Evolutionary conservation across 176 grass and related monocot species (phyloP), one percentile per base, ranked within the genome.

Genomic region (Alloteropsis semialata): DNA sequence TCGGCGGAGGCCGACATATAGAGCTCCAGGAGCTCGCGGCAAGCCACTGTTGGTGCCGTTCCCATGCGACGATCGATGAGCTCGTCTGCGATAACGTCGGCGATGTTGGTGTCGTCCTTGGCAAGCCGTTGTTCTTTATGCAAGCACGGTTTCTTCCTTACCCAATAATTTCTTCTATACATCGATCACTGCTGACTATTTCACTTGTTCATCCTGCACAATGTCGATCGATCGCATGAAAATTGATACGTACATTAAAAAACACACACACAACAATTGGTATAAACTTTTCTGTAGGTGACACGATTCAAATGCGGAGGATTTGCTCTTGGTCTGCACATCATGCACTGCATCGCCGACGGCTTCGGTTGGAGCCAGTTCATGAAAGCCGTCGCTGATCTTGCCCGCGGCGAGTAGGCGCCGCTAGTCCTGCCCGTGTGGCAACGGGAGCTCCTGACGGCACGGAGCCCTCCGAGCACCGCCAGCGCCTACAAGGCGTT

Each of bases 231-330:
- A n/a, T n/a, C n/a, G n/a, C n/a, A n/a, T n/a, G n/a, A n/a, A n/a
- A n/a, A n/a, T n/a, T n/a, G n/a, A n/a, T n/a, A n/a, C n/a, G n/a
- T n/a, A n/a, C n/a, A n/a, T n/a, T n/a, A n/a, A n/a, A n/a, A n/a
- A n/a, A n/a, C n/a, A n/a, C n/a, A n/a, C n/a, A n/a, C n/a, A n/a
- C n/a, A n/a, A n/a, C n/a, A n/a, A n/a, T n/a, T n/a, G n/a, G n/a
- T n/a, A n/a, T n/a, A n/a, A n/a, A n/a, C 25, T 14, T 30, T 15
- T 60, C 4, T 37, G 10, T 30, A 76, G 82, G 69, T 84, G 30
- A 76, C 82, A 17, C 70, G 38, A 21, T 42, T 84, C 8, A 61
- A 15, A 5, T 84, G 71, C 49, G 54, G 82, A 50, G 82, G 82
- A 8, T 84, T 84, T 21, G 33, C 61, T 38, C 12, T 84, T 13